Percentiles rank a stretch among this genome's conserved stretches.
phyloP scores from a whole-genome alignment of 352 stramenopile genomes.

The Elongisporangium senticosum region DNA sequence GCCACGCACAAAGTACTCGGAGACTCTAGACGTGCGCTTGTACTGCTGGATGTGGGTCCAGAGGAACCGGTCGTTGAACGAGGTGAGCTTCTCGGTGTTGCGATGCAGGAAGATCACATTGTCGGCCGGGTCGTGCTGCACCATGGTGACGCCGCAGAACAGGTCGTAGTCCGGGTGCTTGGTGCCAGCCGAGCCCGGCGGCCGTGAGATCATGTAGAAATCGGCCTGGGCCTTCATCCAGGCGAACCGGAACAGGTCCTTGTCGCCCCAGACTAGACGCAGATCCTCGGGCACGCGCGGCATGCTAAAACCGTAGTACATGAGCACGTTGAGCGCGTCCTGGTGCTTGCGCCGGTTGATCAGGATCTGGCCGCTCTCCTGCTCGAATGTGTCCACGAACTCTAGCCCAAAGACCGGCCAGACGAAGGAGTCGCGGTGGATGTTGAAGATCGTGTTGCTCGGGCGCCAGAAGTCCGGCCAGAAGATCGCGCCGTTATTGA shows the following conservation, averaged over 20 bases:
- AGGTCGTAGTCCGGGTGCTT: conserved; percentile 36
- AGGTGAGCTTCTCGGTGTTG: conserved; percentile 52
- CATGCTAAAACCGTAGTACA: conserved; percentile 54
- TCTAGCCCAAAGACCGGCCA: conserved; percentile 62
- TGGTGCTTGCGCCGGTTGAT: conserved; percentile 44
- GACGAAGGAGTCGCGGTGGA: conserved; percentile 53
- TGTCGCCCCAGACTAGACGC: conserved; percentile 65
- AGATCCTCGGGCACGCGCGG: conserved; percentile 36
- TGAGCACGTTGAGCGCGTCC: conserved; percentile 46
- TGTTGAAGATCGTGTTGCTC: conserved; percentile 71
- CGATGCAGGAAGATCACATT: conserved; percentile 56
- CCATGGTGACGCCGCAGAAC: conserved; percentile 70
- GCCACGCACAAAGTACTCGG: conserved; percentile 48
- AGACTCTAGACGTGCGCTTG: conserved; percentile 43
- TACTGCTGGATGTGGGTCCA: conserved; percentile 55
- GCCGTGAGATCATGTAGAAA: conserved; percentile 55
- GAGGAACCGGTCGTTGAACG: conserved; percentile 26
- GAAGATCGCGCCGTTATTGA: conserved; percentile 48
- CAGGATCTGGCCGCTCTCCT: conserved; percentile 72
- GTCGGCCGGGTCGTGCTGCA: conserved; percentile 49
- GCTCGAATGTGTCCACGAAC: conserved; percentile 69
- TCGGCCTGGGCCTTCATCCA: conserved; percentile 61
- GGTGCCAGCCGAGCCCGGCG: conserved; percentile 36
- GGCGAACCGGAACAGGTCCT: conserved; percentile 74
- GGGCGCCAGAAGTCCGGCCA: conserved; percentile 78